Conservation (phyloP, 495 filamentous ascomycete genomes). For the Pseudomonodictys pantanalensis region DNA sequence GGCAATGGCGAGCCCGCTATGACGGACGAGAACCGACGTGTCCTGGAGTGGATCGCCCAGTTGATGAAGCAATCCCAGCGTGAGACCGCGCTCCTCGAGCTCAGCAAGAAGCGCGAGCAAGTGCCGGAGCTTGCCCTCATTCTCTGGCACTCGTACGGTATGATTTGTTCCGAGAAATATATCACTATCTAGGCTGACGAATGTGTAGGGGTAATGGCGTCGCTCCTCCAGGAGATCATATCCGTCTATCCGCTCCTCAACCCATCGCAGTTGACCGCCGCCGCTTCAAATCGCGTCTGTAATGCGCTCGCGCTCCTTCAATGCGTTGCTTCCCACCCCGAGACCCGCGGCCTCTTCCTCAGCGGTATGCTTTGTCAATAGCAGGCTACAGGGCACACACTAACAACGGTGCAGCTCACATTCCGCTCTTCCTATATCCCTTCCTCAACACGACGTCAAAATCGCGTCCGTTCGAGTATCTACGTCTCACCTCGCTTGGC, state of each 20-base stretch:
- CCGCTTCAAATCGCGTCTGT: conserved; percentile 94
- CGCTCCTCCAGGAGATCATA: conserved; percentile 95
- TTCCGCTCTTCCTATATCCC: conserved; percentile 95
- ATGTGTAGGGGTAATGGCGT: conserved; percentile 88
- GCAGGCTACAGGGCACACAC: neutral
- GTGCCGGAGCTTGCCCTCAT: conserved; percentile 95
- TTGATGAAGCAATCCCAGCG: conserved; percentile 81
- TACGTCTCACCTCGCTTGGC: conserved; percentile 94
- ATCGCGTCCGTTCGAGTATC: conserved; percentile 95
- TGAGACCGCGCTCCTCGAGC: conserved; percentile 87
- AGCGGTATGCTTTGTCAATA: conserved; percentile 59
- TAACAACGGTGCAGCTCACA: conserved; percentile 69
- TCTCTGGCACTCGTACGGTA: conserved; percentile 98
- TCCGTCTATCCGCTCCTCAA: conserved; percentile 96
- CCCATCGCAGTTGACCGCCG: conserved; percentile 92
- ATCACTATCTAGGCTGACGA: neutral
- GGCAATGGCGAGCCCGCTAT: conserved; percentile 52
- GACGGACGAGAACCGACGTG: conserved; percentile 87
- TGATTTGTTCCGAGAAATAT: conserved; percentile 29
- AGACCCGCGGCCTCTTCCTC: conserved; percentile 88
- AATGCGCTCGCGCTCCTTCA: conserved; percentile 96
- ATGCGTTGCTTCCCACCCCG: conserved; percentile 96
- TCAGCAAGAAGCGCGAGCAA: conserved; percentile 98
- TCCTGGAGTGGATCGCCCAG: conserved; percentile 90
- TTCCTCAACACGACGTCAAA: conserved; percentile 99